A percentile compares a stretch with the other conserved stretches of the same genome.
phyloP scores from a whole-genome alignment of 371 early-diverging fungal species.

The Syncephalastrum sp. region DNA sequence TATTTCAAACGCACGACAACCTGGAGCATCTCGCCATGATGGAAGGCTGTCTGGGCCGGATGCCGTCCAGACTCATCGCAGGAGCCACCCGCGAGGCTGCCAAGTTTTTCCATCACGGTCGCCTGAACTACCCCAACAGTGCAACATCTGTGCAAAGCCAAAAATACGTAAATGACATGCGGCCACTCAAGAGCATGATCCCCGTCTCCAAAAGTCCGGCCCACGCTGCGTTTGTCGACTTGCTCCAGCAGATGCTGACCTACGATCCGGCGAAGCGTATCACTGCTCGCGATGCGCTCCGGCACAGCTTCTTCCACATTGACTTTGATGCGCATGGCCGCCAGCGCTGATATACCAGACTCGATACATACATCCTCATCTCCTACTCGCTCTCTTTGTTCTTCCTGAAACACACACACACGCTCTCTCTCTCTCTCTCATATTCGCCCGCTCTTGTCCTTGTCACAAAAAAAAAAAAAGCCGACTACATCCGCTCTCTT shows the following conservation, averaged over 20 bases:
- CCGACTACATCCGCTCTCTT: no score
- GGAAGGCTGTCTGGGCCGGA: constrained; percentile 61
- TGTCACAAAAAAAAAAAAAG: no score
- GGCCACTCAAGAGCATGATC: constrained; percentile 50
- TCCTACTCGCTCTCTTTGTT: no score
- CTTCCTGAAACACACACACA: no score
- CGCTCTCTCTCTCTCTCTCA: no score
- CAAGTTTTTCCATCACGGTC: constrained; percentile 60
- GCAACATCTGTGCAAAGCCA: constrained; percentile 63
- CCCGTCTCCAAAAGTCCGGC: constrained; percentile 22
- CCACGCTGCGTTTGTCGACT: constrained; percentile 51
- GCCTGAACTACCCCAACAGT: constrained; percentile 65
- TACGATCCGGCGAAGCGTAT: constrained; percentile 87
- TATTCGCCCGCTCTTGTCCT: no score
- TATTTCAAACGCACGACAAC: constrained; percentile 93
- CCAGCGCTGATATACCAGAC: no score
- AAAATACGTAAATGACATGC: constrained; percentile 66
- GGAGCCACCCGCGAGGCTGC: constrained; percentile 34
- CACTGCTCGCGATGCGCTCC: constrained; percentile 80
- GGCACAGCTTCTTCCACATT: constrained; percentile 78
- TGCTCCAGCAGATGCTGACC: constrained; percentile 77
- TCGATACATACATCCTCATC: no score
- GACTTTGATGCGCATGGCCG: constrained; percentile 33
- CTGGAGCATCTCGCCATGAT: constrained; percentile 76
- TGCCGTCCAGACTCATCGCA: constrained; percentile 42